Evolutionary conservation across 2,329 filamentous ascomycete genomes (phyloP).

Genomic region (Macroventuria anomochaeta): DNA sequence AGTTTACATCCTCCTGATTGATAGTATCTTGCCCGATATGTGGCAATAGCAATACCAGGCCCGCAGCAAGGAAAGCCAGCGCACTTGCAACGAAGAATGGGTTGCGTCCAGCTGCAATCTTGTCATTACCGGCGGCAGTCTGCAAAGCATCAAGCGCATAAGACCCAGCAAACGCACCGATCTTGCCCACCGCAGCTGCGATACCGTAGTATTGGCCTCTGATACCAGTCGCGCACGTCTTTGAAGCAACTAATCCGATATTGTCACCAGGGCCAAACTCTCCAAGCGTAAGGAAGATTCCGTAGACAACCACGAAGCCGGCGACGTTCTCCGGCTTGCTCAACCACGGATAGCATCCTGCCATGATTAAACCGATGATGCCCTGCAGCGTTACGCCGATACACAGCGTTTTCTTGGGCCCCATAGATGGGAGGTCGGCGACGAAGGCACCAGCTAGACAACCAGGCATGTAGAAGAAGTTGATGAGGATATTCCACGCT

Average conservation of each 20-base stretch:
- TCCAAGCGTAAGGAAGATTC: constrained; percentile 76
- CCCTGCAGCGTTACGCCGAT: constrained; percentile 75
- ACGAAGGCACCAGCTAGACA: constrained; percentile 78
- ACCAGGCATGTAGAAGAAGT: constrained; percentile 87
- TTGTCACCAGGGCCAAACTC: constrained; percentile 90
- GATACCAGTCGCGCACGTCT: constrained; percentile 88
- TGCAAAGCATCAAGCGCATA: constrained; percentile 76
- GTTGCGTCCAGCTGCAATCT: constrained; percentile 71
- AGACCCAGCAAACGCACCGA: constrained; percentile 84
- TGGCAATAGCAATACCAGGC: constrained; percentile 73
- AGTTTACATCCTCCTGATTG: constrained; percentile 74
- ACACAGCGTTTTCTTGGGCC: constrained; percentile 76
- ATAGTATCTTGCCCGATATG: constrained; percentile 86
- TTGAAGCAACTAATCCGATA: constrained; percentile 84
- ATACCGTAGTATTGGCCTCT: constrained; percentile 77
- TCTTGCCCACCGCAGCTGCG: constrained; percentile 75
- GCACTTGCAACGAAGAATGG: constrained; percentile 86
- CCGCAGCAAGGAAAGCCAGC: constrained; percentile 73
- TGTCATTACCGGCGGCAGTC: constrained; percentile 43
- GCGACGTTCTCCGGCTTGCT: constrained; percentile 70
- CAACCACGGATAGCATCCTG: constrained; percentile 76
- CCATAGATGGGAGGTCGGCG: constrained; percentile 71
- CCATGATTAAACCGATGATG: constrained; percentile 87
- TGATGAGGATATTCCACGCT: constrained; percentile 88
- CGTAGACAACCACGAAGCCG: constrained; percentile 80